Evolutionary conservation across 345 rosid genomes (phyloP), one percentile per base, ranked within the genome.

Genomic region (Eutrema heterophyllum): DNA sequence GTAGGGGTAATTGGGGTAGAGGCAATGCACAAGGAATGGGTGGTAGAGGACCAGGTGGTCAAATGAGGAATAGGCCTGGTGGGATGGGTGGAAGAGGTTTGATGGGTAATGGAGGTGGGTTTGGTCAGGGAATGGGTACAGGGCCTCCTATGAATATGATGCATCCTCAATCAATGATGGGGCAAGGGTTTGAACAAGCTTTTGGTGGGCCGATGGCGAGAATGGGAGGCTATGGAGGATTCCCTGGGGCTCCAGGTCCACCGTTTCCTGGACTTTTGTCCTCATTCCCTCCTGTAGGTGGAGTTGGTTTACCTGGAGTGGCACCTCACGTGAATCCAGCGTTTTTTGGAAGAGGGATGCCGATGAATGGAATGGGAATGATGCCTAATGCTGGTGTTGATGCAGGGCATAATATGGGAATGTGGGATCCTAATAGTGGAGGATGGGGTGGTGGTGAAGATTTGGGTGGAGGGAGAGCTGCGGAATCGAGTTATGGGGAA

Each of bases 251-350:
- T 33, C 89, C 92, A 4, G 80, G 83, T 12, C 92, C 92, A 64
- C 93, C 84, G 6, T 88, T 88, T 83, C 78, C 90, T 4, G 87
- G 86, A 40, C 80, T 90, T 57, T 43, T 90, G 64, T 68, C 93
- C 45, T 83, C 91, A 0, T 90, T 85, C 57, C 92, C 87, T 9
- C 86, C 90, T 32, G 85, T 85, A 44, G 88, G 90, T 40, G 86
- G 85, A 11, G 84, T 88, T 68, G 86, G 93, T 53, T 79, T 88
- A 73, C 89, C 91, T 71, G 96, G 91, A 29, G 93, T 88, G 55
- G 96, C 93, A 75, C 96, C 96, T 41, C 96, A 90, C 77, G 87
- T 90, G 41, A 90, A 90, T 77, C 93, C 93, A 16, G 91, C 93
- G n/a, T 86, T 90, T 63, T 90, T 90, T 73, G 88, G 87, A 39